Evolutionary conservation across 768 basidiomycete species (phyloP).

Genomic region (Tricholoma sp.): DNA sequence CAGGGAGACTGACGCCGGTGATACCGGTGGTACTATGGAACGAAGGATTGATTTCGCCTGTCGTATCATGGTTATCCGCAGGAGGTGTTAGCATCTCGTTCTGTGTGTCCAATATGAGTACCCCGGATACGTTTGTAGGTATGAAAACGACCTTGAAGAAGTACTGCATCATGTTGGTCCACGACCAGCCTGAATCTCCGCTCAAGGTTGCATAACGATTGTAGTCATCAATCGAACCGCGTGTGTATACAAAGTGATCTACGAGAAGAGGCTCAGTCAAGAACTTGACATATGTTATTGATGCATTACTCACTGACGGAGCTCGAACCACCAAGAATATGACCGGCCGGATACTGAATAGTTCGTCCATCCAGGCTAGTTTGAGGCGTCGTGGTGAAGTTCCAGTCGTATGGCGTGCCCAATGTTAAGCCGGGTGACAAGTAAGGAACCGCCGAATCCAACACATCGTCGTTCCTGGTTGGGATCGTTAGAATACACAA

Average conservation of each 20-base stretch:
- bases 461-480: no score
- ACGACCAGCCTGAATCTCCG: conserved; percentile 29
- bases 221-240: conserved; percentile 28
- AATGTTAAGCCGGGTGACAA: no score
- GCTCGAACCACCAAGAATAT: conserved; percentile 26
- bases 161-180: conserved; percentile 23
- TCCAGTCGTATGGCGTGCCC: conserved; percentile 23
- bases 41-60: no score
- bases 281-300: not conserved
- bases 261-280: not conserved
- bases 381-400: conserved; percentile 26
- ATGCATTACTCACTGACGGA: conserved; percentile 19
- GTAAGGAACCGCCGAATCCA: no score
- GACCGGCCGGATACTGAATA: conserved; percentile 21
- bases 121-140: no score
- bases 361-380: conserved; percentile 17
- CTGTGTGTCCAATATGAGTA: no score
- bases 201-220: conserved; percentile 24
- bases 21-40: no score
- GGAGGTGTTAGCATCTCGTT: not conserved
- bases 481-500: no score
- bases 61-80: no score
- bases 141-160: no score
- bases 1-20: no score
- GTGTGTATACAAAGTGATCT: conserved; percentile 29